Conservation (phyloP, 2,329 filamentous ascomycete genomes). For the Exserohilum rostratum region DNA sequence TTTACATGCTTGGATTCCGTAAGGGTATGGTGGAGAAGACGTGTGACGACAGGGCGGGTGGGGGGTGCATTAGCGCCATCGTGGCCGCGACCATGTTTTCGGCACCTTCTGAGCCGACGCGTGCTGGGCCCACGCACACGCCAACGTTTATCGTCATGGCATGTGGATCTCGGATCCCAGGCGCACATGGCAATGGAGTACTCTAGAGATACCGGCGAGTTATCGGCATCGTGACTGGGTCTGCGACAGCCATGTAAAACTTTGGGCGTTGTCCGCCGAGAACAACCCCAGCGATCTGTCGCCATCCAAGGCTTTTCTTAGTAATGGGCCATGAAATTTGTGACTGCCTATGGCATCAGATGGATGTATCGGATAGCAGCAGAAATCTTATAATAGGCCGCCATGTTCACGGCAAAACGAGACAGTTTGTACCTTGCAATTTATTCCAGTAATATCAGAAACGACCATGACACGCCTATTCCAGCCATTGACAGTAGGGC, state of each 20-base stretch:
- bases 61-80: background rate
- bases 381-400: background rate
- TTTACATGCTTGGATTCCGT: constrained; percentile 7
- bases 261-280: constrained; percentile 5
- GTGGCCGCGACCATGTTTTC: background rate
- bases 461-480: constrained; percentile 37
- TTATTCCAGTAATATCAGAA: background rate
- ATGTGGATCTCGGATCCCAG: background rate
- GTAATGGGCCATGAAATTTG: constrained; percentile 1
- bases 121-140: background rate
- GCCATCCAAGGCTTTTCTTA: background rate
- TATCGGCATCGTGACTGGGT: constrained; percentile 5
- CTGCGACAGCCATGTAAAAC: background rate
- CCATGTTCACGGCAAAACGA: background rate
- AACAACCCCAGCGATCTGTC: background rate
- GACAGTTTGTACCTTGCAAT: background rate
- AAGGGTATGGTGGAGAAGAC: constrained; percentile 3
- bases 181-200: background rate
- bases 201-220: background rate
- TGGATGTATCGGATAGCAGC: background rate
- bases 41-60: background rate
- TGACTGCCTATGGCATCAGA: background rate
- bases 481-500: constrained; percentile 40
- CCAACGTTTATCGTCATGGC: background rate
- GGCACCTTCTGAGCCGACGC: constrained; percentile 10